These are phyloP conservation scores for Ambrosia hybrid DNA, from an alignment of 140 eudicot genomes.

Conservation along the genomic window DNA sequence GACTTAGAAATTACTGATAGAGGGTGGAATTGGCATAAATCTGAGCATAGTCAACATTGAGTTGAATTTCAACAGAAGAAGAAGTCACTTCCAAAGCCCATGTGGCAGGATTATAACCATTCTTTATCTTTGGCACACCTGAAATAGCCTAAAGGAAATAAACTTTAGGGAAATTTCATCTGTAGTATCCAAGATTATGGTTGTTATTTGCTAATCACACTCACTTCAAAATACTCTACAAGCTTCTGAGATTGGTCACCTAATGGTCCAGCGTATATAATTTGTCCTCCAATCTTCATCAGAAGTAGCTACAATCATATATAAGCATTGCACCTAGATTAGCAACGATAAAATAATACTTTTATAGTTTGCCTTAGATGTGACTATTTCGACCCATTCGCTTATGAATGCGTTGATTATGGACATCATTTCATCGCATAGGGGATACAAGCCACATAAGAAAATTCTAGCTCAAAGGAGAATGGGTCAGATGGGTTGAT, in stretches of 20 bases:
- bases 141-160: slow-evolving; percentile 46
- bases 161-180: background rate
- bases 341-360: background rate
- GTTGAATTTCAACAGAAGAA: slow-evolving; percentile 43
- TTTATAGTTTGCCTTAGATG: background rate
- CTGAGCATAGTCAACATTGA: slow-evolving; percentile 57
- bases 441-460: background rate
- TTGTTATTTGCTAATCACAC: background rate
- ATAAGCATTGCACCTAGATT: slow-evolving; percentile 4
- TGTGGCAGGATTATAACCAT: slow-evolving; percentile 73
- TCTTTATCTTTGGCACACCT: slow-evolving; percentile 65
- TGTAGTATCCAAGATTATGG: background rate
- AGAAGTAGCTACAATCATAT: slow-evolving; percentile 48
- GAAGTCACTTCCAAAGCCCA: slow-evolving; percentile 73
- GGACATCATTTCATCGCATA: background rate
- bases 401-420: background rate
- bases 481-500: background rate
- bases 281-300: slow-evolving; percentile 81
- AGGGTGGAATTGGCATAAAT: slow-evolving; percentile 58
- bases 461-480: background rate
- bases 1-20: slow-evolving; percentile 38
- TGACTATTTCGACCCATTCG: background rate
- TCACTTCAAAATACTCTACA: slow-evolving; percentile 67
- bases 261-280: slow-evolving; percentile 68
- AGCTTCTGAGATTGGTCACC: slow-evolving; percentile 60